Base-by-base conservation (phyloP, 2,329 filamentous ascomycete species). In the Pyricularia pennisetigena region DNA sequence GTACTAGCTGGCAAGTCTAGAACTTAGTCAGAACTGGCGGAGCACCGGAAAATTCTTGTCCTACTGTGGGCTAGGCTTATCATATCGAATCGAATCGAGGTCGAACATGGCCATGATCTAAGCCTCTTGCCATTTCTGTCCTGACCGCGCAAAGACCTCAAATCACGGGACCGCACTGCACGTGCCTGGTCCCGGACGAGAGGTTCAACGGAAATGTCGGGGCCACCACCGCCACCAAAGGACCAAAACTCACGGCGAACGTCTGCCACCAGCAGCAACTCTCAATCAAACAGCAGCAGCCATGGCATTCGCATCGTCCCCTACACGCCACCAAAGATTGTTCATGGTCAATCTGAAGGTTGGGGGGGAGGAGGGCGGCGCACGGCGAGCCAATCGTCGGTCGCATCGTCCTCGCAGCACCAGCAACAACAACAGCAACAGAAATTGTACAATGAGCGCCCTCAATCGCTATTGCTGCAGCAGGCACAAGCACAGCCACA, bases 291-390 rank as follows among this genome's bases (percentile, higher is more conserved):
- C 72, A 78, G 76, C 72, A 82, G 78, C 71, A 74, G 74, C 59
- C 75, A 78, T 61, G 77, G 78, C 69, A 83, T 84, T 72, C 81
- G 82, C 66, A 72, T 84, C 68, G 82, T 84, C 66, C 81, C 82
- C 24, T 83, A 83, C 71, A 80, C 81, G 26, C 82, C 82, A 63
- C 80, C 81, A 8, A 78, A 78, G 65, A 75, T 76, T 61, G 57
- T 20, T 6, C 57, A 24, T 26, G 57, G 57, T 28, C 57, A 61
- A 28, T 61, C 57, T 61, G 57, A 61, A 64, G 76, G 77, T 65
- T n/a, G 35, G 16, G 35, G 54, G 70, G 64, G 64, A 54, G 41
- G 20, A 54, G 10, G 41, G 41, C 41, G 41, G 32, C 73, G 71
- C 63, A 69, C 71, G 41, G 70, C 73, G 68, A 72, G 73, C 68